phyloP scores from a whole-genome alignment of 2,329 filamentous ascomycete genomes.

The Coleophoma eucalyptorum region DNA sequence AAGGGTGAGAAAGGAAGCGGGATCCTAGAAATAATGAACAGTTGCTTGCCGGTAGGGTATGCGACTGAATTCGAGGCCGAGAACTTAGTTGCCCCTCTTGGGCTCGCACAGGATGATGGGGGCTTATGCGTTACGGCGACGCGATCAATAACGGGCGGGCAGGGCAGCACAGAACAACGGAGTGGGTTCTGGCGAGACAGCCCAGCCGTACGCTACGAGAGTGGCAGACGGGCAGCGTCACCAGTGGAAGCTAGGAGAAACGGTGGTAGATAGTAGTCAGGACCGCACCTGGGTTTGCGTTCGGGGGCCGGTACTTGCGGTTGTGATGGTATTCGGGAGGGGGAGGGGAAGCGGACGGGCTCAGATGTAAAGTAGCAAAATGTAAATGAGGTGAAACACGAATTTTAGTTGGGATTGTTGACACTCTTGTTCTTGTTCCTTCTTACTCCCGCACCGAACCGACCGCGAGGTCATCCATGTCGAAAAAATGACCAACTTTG shows the following conservation, averaged over 20 bases:
- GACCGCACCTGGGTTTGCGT: not conserved
- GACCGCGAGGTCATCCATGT: too few species aligned
- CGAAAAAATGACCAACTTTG: not conserved
- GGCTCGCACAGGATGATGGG: not conserved
- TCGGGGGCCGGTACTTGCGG: not conserved
- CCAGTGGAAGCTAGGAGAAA: not conserved
- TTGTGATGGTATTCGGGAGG: not conserved
- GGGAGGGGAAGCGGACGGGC: not conserved
- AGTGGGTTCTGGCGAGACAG: not conserved
- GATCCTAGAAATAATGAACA: not conserved
- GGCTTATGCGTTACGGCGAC: not conserved
- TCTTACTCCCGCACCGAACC: not conserved
- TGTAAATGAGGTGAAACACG: not conserved
- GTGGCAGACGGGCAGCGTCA: not conserved
- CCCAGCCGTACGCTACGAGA: not conserved
- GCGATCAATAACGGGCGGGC: not conserved
- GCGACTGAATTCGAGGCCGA: not conserved
- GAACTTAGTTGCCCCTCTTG: not conserved
- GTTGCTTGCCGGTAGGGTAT: not conserved
- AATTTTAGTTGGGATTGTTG: not conserved
- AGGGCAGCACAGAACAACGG: not conserved
- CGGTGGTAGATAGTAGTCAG: not conserved
- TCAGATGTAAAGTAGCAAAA: not conserved
- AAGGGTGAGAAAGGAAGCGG: not conserved
- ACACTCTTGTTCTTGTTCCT: not conserved